Evolutionary conservation across 2,329 filamentous ascomycete species (phyloP), one percentile per base, ranked within the genome.

Genomic region (Hansfordia pulvinata): DNA sequence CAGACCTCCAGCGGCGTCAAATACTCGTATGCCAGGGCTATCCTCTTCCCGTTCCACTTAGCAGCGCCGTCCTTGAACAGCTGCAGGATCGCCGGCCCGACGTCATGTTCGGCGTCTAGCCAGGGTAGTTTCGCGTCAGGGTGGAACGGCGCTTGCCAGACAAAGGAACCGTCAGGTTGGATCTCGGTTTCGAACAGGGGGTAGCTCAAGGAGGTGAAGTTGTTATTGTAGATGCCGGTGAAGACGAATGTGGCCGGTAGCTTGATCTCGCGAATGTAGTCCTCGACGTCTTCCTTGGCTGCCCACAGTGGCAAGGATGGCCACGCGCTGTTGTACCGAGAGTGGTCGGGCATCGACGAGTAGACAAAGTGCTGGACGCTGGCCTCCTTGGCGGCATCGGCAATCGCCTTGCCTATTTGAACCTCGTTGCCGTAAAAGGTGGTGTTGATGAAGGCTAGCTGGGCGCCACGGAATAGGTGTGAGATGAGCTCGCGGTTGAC

Each of bases 211-310:
- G 82, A 90, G 17, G 88, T 96, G 55, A 96, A 98, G 51, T 98
- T 96, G 56, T 96, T 96, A 64, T 96, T 93, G 63, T 96, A 98
- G 42, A 94, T 94, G 32, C 88, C 90, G 8, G 86, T 84, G 53
- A 94, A 94, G 37, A 94, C 77, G 51, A 93, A 96, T 0, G 88
- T 96, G 1, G 86, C 76, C 0, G 83, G 83, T 8, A 94, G 63
- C 8, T 76, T 76, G 20, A 93, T 69, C 47, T 84, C 71, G 31
- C 82, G 74, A 27, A 94, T 69, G 51, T 96, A 93, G 29, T 90
- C 80, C 54, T 96, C 90, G 21, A 96, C 79, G 26, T 81, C 76
- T 53, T 92, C 85, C 54, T 98, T 98, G 34, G 78, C 76, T 4
- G 81, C 76, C 88, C 90, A 98, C 28, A 93, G 67, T 1, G 90